Evolutionary conservation across 768 basidiomycete species (phyloP).

Genomic region (Tephrocybe rancida): DNA sequence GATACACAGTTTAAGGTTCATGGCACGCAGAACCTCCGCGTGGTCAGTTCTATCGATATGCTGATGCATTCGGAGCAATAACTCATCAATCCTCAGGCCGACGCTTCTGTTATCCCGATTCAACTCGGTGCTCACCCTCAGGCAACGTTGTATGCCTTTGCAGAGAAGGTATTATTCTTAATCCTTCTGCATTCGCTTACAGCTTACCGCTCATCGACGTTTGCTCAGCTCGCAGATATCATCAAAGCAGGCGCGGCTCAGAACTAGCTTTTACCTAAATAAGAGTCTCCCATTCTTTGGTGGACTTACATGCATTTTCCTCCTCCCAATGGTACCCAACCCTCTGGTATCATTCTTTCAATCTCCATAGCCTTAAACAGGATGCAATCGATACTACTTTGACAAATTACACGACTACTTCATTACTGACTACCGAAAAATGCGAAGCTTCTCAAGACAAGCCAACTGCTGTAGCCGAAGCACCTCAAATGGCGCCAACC

Average conservation of each 20-base stretch:
- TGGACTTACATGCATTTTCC: too few species aligned
- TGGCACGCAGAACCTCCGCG: conserved; percentile 34
- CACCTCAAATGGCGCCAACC: too few species aligned
- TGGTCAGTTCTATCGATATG: conserved; percentile 23
- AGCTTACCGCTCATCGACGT: not conserved
- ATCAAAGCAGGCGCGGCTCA: not conserved
- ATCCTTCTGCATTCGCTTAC: not conserved
- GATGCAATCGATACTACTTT: too few species aligned
- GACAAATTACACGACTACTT: too few species aligned
- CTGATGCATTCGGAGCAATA: not conserved
- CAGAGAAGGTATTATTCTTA: not conserved
- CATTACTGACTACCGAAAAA: too few species aligned
- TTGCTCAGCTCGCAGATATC: not conserved
- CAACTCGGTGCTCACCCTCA: not conserved
- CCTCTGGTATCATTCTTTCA: too few species aligned
- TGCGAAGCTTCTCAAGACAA: too few species aligned
- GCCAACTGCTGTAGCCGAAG: too few species aligned
- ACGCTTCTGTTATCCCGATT: conserved; percentile 13
- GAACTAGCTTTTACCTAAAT: too few species aligned
- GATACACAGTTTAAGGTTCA: conserved; percentile 35
- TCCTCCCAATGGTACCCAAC: too few species aligned
- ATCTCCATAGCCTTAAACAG: too few species aligned
- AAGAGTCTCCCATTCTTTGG: too few species aligned
- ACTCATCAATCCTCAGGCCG: conserved; percentile 10
- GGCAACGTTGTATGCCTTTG: not conserved